Base-by-base conservation (phyloP, 345 rosid species). In the Eucalyptus marginata region DNA sequence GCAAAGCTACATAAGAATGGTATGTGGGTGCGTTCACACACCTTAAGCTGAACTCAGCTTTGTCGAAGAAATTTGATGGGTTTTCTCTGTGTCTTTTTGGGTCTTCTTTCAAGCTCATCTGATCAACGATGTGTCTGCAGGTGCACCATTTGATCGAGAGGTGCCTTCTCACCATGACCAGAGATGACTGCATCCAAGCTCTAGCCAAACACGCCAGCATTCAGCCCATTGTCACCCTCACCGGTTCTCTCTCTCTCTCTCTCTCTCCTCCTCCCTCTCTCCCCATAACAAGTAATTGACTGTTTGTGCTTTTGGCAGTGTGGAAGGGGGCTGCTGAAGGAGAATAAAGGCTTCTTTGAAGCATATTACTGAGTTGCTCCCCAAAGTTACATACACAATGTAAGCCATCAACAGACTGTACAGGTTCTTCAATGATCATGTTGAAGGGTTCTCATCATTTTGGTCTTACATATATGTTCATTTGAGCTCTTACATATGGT, bases 131-230 rank as follows among this genome's bases (percentile, higher is more conserved):
- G 22, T 18, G 43, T 76, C 5, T 81, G 51, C 59, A 94, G 95
- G 96, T 94, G 90, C 96, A 94, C 46, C 90, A 93, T 58, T 88
- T 93, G 96, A 94, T 93, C 79, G 95, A 93, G 93, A 92, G 92
- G 89, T 94, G 96, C 90, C 83, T 93, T 84, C 86, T 93, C 44
- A 89, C 93, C 81, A 93, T 93, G 95, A 90, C 87, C 71, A 92
- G 93, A 89, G 94, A 94, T 49, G 95, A 93, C 31, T 93, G 94
- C 87, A 88, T 91, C 87, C 86, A 86, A 36, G 92, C 93, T 14
- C 93, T 94, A 7, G 91, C 90, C n/a, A 93, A 90, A 85, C 92
- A 94, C 88, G 94, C 94, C 2, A 83, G 52, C 40, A 90, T 93
- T 76, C 90, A 93, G 51, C 96, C 96, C 14, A 13, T 79, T 15